Base-by-base conservation (phyloP, 2,329 filamentous ascomycete species). In the Fusarium albosuccineum region DNA sequence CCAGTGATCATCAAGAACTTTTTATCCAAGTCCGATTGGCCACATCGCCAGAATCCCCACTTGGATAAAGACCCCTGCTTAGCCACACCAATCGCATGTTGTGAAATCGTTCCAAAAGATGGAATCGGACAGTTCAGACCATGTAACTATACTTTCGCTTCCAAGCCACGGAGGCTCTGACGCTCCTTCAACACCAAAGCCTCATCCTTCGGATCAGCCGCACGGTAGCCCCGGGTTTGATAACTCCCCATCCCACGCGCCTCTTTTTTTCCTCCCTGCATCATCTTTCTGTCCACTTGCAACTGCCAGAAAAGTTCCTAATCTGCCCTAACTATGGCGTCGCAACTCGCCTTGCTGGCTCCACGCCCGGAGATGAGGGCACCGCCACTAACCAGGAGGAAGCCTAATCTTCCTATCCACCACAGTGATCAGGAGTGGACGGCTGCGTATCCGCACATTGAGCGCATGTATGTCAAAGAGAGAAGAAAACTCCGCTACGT, bases 361-460 rank as follows among this genome's bases (percentile, higher is more conserved):
- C 45, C 56, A 14, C 58, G 40, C 5, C 36, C 49, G 13, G 10
- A 36, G 2, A 30, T 7, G 9, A 27, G 17, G 16, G 8, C 29
- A 10, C 9, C 17, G 8, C 14, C 37, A 10, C 4, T 22, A 11
- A 14, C 10, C 2, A 27, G 30, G 9, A 48, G 17, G 6, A 26
- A 53, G 30, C 16, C 37, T 27, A 8, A 2, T 9, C 30, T 42
- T 7, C 40, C 51, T 5, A n/a, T 49, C 1, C 57, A 57, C 14
- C 63, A 62, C 9, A 53, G 41, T 26, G 63, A 65, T 4, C 16
- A 30, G 26, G 62, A 66, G 39, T 66, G 62, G 63, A 22, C 16
- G 10, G 40, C 51, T 11, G 29, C 66, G 5, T 50, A 57, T 46
- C 57, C 48, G 4, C 36, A 50, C 1, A 45, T 66, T 3, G 57